A percentile compares a stretch with the other conserved stretches of the same genome.
These are phyloP conservation scores for Talaromyces pinophilus DNA, from an alignment of 2,329 filamentous ascomycete species.

Conservation along the genomic window DNA sequence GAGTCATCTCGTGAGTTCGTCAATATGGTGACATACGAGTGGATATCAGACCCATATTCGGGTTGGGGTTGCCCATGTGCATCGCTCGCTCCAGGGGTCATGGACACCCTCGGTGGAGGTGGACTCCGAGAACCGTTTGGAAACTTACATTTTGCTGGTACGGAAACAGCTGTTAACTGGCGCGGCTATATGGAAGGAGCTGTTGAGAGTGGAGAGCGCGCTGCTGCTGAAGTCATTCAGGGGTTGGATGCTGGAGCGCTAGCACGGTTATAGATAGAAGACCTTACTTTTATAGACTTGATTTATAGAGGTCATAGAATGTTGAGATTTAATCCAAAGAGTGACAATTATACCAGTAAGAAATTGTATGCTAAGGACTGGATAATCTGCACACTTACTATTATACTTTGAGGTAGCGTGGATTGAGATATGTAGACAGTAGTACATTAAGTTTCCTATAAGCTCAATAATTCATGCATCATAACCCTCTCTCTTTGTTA, in stretches of 20 bases:
- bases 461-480: background rate
- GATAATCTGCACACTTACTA: background rate
- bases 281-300: background rate
- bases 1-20: conserved; percentile 20
- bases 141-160: conserved; percentile 57
- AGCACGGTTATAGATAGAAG: conserved; percentile 1
- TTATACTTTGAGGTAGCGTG: background rate
- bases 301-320: background rate
- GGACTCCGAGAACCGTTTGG: conserved; percentile 40
- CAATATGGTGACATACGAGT: conserved; percentile 40
- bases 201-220: conserved; percentile 52
- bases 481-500: background rate
- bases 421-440: background rate
- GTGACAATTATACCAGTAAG: background rate
- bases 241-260: background rate
- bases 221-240: conserved; percentile 48
- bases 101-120: conserved; percentile 32
- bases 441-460: background rate
- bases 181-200: conserved; percentile 63
- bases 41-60: conserved; percentile 42
- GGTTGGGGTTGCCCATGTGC: conserved; percentile 45
- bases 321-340: background rate
- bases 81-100: conserved; percentile 41
- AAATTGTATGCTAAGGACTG: background rate
- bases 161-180: conserved; percentile 56